A percentile compares a stretch with the other conserved stretches of the same genome.
Evolutionary conservation across 2,329 filamentous ascomycete species (phyloP).

Genomic region (Cordyceps militaris): DNA sequence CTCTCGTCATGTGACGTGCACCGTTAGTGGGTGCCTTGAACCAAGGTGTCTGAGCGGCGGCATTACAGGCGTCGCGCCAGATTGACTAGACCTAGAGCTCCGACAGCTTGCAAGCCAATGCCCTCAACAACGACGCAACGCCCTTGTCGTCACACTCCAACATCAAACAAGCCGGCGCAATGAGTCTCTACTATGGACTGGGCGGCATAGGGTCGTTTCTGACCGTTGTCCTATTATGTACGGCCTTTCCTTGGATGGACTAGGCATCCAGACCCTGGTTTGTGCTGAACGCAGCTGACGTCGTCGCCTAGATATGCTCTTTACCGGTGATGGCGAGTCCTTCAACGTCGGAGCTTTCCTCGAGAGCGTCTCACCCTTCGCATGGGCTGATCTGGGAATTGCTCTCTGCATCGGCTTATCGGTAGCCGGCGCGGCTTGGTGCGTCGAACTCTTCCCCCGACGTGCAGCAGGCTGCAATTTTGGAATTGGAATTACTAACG

Average conservation of each 20-base stretch:
- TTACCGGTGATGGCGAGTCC: constrained; percentile 88
- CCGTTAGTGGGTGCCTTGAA: constrained; percentile 10
- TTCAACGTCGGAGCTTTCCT: constrained; percentile 98
- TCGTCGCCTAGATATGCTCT: constrained; percentile 76
- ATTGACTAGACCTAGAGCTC: constrained; percentile 16
- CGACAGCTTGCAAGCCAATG: constrained; percentile 16
- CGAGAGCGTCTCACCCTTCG: constrained; percentile 87
- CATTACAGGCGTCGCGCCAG: constrained; percentile 17
- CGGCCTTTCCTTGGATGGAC: constrained; percentile 30
- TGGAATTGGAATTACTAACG: constrained; percentile 16
- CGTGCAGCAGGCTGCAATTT: constrained; percentile 26
- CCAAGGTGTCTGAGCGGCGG: constrained; percentile 6
- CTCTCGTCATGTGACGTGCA: constrained; percentile 12
- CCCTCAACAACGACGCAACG: constrained; percentile 16
- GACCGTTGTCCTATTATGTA: constrained; percentile 72
- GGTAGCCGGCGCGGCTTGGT: constrained; percentile 97
- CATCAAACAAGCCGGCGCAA: constrained; percentile 33
- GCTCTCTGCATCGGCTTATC: constrained; percentile 92
- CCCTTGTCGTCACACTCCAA: constrained; percentile 18
- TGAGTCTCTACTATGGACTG: constrained; percentile 67
- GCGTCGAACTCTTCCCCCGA: background rate
- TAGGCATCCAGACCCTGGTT: background rate
- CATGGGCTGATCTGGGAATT: constrained; percentile 87
- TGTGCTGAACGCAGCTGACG: constrained; percentile 9
- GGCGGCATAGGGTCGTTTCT: constrained; percentile 63